Conservation (phyloP, 352 stramenopile species). For the Pythium myriotylum region DNA sequence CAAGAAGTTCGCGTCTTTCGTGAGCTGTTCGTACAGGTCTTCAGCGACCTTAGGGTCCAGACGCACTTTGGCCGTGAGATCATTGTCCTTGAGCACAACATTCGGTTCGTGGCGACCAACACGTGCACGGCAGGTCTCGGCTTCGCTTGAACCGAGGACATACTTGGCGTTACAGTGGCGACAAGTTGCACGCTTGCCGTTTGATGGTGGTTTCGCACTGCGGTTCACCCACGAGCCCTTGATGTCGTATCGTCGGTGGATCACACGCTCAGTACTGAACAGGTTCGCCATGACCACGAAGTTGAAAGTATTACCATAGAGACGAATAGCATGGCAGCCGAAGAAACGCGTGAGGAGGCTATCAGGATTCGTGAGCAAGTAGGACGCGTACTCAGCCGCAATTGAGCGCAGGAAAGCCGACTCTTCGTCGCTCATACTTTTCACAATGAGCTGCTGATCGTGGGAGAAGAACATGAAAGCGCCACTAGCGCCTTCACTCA, state of each 20-base stretch:
- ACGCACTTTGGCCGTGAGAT: constrained; percentile 83
- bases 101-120: constrained; percentile 86
- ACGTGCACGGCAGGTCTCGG: constrained; percentile 72
- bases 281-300: constrained; percentile 91
- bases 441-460: constrained; percentile 88
- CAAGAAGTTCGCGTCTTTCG: constrained; percentile 88
- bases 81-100: constrained; percentile 88
- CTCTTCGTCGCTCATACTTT: constrained; percentile 90
- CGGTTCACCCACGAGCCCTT: constrained; percentile 90
- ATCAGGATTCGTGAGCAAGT: constrained; percentile 81
- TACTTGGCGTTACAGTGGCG: constrained; percentile 89
- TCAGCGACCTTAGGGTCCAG: constrained; percentile 73
- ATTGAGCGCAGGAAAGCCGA: constrained; percentile 82
- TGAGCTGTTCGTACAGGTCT: constrained; percentile 83
- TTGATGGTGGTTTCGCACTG: constrained; percentile 84
- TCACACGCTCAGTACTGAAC: constrained; percentile 83
- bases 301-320: constrained; percentile 90
- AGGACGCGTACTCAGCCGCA: constrained; percentile 78
- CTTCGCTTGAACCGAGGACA: constrained; percentile 79
- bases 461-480: constrained; percentile 91
- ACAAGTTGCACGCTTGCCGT: constrained; percentile 84
- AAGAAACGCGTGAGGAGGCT: constrained; percentile 85
- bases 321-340: constrained; percentile 79
- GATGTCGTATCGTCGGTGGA: constrained; percentile 87
- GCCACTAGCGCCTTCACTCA: constrained; percentile 86